Conservation (phyloP, 306 rosid genomes). For the Pterocarpus santalinus region DNA sequence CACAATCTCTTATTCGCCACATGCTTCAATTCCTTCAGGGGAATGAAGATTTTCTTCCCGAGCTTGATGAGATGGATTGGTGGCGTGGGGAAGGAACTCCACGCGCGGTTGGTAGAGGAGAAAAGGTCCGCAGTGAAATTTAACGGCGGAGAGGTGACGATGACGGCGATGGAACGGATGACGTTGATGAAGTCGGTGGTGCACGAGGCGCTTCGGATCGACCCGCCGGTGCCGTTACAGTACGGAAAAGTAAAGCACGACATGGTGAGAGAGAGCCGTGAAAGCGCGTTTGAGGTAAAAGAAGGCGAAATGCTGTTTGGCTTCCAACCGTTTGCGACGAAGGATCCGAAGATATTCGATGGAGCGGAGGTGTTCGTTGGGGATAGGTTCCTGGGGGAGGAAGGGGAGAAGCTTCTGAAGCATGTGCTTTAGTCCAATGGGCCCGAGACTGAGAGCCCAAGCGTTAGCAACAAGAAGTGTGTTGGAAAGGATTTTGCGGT, state of each 20-base stretch:
- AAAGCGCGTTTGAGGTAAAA: conserved; percentile 71
- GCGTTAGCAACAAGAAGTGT: conserved; percentile 75
- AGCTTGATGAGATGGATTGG: conserved; percentile 69
- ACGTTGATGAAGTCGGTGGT: conserved; percentile 86
- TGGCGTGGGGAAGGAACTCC: conserved; percentile 71
- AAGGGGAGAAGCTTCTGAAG: conserved; percentile 76
- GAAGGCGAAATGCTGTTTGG: conserved; percentile 87
- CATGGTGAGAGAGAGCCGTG: conserved; percentile 80
- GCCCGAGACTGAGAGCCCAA: conserved; percentile 71
- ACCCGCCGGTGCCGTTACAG: conserved; percentile 85
- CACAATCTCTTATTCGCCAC: conserved; percentile 88
- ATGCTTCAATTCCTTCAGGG: conserved; percentile 87
- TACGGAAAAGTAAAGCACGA: conserved; percentile 82
- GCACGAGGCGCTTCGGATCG: conserved; percentile 79
- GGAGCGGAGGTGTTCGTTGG: conserved; percentile 70
- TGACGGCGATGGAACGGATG: conserved; percentile 81
- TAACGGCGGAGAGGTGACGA: conserved; percentile 72
- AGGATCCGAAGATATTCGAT: conserved; percentile 79
- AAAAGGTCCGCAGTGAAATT: conserved; percentile 65
- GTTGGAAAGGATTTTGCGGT: conserved; percentile 83
- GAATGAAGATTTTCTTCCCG: conserved; percentile 79
- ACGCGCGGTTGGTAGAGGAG: conserved; percentile 69
- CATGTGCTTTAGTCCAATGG: conserved; percentile 97
- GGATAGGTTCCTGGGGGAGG: conserved; percentile 84
- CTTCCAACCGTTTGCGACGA: conserved; percentile 90